Base-by-base conservation (phyloP, 768 basidiomycete species). In the Auriculariales sp. region DNA sequence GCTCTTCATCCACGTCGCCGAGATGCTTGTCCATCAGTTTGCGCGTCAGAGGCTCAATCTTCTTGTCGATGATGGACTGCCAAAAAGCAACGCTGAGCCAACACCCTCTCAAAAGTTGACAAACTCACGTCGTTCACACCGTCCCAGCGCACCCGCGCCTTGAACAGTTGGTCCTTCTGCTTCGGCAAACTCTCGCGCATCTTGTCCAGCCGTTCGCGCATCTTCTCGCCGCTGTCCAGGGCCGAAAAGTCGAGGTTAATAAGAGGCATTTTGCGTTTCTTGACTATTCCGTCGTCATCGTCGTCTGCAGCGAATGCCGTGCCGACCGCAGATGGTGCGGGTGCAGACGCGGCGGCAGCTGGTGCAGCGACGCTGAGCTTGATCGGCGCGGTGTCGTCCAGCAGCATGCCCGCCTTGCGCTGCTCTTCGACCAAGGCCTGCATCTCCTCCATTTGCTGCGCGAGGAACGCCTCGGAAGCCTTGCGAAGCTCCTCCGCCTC, bases 401-500 rank as follows among this genome's bases (percentile, higher is more conserved):
- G 72, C 14, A 95, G 66, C 66, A 94, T 73, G 28, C 92, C 92
- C 5, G 87, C 88, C 59, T 88, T 86, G 54, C 88, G 80, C 58
- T 95, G 90, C 59, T 93, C 85, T 47, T 87, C 86, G 11, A 86
- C 87, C 27, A 94, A 69, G 2, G 87, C 83, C 55, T 91, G 89
- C 81, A 94, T 85, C 63, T 97, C 92, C 54, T 88, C 88, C 88
- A 94, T 91, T 60, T 95, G 92, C 49, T 81, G 75, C 30, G 88
- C 87, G 52, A 97, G 72, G 74, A 98, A 95, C 54, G 80, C 84
- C 64, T 97, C 94, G 0, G 90, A 91, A 64, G 97, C 91, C 46
- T 79, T 75, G 30, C 89, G 79, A 22, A 95, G 71, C 56, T 88
- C 85, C 61, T 86, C 91, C 6, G 79, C 77, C 64, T 95, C 90